Conservation (phyloP, 306 rosid species). For the Adenanthera pavonina region DNA sequence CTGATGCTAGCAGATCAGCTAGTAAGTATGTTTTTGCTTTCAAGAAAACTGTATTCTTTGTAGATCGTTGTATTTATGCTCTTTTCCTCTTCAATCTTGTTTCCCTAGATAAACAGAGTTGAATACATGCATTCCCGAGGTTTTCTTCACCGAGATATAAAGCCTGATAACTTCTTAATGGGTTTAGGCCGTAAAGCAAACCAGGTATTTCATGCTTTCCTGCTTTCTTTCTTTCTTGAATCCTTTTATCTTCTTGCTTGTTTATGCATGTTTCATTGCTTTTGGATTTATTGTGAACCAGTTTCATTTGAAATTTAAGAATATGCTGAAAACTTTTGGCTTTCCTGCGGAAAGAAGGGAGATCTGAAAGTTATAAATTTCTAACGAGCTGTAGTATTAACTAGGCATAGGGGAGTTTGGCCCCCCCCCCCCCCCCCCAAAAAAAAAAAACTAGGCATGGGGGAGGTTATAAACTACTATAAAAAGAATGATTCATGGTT, state of each 20-base stretch:
- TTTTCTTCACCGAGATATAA: conserved; percentile 97
- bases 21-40: conserved; percentile 59
- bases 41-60: conserved; percentile 19
- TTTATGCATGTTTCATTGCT: conserved; percentile 25
- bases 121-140: conserved; percentile 99
- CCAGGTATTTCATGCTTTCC: conserved; percentile 64
- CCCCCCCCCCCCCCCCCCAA: too few species aligned
- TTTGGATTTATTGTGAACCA: conserved; percentile 19
- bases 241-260: conserved; percentile 15
- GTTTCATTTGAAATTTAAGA: conserved; percentile 22
- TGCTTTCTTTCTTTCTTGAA: conserved; percentile 25
- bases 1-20: conserved; percentile 98
- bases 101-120: conserved; percentile 82
- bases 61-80: conserved; percentile 37
- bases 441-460: neutral
- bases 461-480: neutral
- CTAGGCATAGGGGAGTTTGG: neutral
- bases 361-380: conserved; percentile 8
- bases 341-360: neutral
- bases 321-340: neutral
- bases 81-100: conserved; percentile 28
- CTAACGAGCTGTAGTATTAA: neutral
- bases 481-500: neutral
- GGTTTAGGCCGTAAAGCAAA: conserved; percentile 98
- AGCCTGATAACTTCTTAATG: conserved; percentile 99